A percentile compares a stretch with the other conserved stretches of the same genome.
Evolutionary conservation across 2,329 filamentous ascomycete genomes (phyloP).

Genomic region (Xylaria sp.): DNA sequence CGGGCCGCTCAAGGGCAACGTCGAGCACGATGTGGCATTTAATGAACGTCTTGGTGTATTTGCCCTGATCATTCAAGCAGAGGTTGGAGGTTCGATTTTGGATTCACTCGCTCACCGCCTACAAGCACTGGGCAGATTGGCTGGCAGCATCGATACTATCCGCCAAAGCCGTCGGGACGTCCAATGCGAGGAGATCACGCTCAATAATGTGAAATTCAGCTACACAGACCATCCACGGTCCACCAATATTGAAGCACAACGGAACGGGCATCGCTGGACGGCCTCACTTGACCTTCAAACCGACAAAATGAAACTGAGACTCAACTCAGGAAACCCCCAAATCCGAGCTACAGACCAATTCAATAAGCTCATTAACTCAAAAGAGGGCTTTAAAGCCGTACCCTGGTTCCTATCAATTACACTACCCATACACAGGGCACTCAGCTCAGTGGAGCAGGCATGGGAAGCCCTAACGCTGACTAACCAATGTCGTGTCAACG

Average conservation of each 20-base stretch:
- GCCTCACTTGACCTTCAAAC: slow-evolving; percentile 69
- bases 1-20: slow-evolving; percentile 62
- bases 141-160: slow-evolving; percentile 75
- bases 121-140: slow-evolving; percentile 75
- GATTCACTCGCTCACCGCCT: slow-evolving; percentile 69
- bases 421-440: slow-evolving; percentile 70
- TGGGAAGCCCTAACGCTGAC: slow-evolving; percentile 59
- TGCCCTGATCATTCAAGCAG: slow-evolving; percentile 67
- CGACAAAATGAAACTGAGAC: slow-evolving; percentile 65
- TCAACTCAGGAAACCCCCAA: slow-evolving; percentile 75
- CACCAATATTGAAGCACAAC: slow-evolving; percentile 33
- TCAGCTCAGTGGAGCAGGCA: slow-evolving; percentile 68
- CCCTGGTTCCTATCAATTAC: slow-evolving; percentile 68
- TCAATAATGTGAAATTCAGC: slow-evolving; percentile 74
- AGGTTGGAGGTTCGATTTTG: slow-evolving; percentile 69
- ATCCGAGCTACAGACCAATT: slow-evolving; percentile 70
- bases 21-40: slow-evolving; percentile 73
- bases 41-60: slow-evolving; percentile 70
- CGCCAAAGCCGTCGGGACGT: slow-evolving; percentile 66
- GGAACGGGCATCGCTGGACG: slow-evolving; percentile 55
- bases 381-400: slow-evolving; percentile 62
- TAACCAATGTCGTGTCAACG: slow-evolving; percentile 60
- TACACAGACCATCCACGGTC: slow-evolving; percentile 61
- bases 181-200: slow-evolving; percentile 67
- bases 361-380: slow-evolving; percentile 59